These are phyloP conservation scores for Jamesozyma spencerorum DNA, from an alignment of 805 yeast genomes.

Conservation along the genomic window DNA sequence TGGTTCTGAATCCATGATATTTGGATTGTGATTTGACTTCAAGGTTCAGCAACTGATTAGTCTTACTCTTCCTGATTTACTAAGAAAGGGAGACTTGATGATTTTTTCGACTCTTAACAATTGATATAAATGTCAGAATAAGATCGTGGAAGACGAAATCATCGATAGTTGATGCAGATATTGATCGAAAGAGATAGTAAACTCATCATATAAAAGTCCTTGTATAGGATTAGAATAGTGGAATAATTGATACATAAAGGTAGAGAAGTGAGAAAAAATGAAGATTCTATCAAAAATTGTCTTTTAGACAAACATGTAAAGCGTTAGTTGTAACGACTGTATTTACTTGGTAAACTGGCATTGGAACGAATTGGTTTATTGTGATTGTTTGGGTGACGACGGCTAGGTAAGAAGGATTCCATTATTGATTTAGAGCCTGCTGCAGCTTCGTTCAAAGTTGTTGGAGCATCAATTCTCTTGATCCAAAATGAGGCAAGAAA, in stretches of 20 bases:
- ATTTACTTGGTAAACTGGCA: constrained; percentile 17
- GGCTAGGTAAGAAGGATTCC: constrained; percentile 17
- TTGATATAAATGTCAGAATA: no score
- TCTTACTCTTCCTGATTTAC: neutral
- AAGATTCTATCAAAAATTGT: neutral
- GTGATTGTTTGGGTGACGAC: constrained; percentile 1
- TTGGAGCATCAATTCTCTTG: constrained; percentile 23
- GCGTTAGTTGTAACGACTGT: constrained; percentile 11
- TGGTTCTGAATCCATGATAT: constrained; percentile 29
- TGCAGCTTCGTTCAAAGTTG: constrained; percentile 28
- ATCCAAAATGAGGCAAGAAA: constrained; percentile 37
- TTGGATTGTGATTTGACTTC: neutral
- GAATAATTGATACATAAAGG: neutral
- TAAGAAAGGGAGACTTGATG: no score
- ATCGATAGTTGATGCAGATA: no score
- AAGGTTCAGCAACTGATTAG: no score
- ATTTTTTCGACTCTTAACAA: no score
- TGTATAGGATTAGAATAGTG: no score
- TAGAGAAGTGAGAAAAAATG: neutral
- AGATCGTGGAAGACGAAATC: no score
- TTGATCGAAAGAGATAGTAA: no score
- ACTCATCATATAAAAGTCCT: no score
- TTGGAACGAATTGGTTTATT: constrained; percentile 9
- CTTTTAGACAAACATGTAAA: neutral
- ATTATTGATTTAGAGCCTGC: constrained; percentile 31